phyloP scores from a whole-genome alignment of 2,329 filamentous ascomycete species.

The Pseudogymnoascus sp. region DNA sequence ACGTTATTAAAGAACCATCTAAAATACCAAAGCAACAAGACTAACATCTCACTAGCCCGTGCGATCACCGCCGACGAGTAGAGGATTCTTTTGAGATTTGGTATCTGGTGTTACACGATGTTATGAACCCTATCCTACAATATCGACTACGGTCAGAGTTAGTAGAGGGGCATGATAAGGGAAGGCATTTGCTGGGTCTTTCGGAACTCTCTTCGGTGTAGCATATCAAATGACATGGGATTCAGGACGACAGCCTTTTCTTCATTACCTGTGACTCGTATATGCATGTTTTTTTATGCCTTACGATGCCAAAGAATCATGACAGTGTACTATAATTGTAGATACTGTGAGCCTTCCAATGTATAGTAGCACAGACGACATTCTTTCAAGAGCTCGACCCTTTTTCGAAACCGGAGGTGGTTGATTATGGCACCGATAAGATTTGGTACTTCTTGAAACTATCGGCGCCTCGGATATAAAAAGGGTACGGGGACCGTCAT shows the following conservation, averaged over 20 bases:
- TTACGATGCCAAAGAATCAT: background rate
- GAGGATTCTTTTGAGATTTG: conserved; percentile 16
- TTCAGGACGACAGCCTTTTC: background rate
- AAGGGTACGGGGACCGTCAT: background rate
- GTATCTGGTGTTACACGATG: conserved; percentile 22
- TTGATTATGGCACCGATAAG: background rate
- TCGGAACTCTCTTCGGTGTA: conserved; percentile 28
- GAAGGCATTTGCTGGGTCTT: conserved; percentile 27
- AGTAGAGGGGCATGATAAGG: conserved; percentile 24
- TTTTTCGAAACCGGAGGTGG: background rate
- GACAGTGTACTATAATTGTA: background rate
- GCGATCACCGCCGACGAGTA: conserved; percentile 48
- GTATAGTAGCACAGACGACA: no score
- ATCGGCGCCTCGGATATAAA: background rate
- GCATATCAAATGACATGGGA: conserved; percentile 27
- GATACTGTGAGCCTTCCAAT: background rate
- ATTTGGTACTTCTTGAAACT: background rate
- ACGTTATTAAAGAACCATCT: conserved; percentile 33
- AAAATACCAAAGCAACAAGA: conserved; percentile 13
- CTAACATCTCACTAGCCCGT: conserved; percentile 44
- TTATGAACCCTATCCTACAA: conserved; percentile 25
- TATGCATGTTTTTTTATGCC: background rate
- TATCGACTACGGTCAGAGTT: conserved; percentile 22
- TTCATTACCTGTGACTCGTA: background rate
- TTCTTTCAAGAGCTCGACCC: background rate